Conservation (phyloP, 2,329 filamentous ascomycete species). For the Intubia oerlemansii region DNA sequence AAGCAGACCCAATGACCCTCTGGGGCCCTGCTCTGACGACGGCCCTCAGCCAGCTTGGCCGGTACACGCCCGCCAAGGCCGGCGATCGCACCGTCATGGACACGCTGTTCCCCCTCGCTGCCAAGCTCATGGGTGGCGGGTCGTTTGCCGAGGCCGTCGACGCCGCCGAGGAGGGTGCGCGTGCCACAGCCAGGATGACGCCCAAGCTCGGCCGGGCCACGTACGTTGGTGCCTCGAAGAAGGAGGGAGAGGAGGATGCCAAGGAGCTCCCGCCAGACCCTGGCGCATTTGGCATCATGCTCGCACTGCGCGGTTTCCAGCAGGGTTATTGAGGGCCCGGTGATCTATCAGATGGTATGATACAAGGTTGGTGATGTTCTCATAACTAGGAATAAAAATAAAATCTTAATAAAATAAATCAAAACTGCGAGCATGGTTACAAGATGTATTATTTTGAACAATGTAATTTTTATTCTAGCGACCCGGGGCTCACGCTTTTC, state of each 20-base stretch:
- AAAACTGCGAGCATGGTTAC: too few relatives aligned
- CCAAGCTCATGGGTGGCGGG: conserved; percentile 21
- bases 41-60: conserved; percentile 23
- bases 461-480: too few relatives aligned
- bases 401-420: too few relatives aligned
- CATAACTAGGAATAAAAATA: too few relatives aligned
- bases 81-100: conserved; percentile 38
- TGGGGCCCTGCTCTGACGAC: conserved; percentile 21
- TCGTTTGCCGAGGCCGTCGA: conserved; percentile 34
- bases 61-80: conserved; percentile 31
- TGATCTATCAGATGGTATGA: too few relatives aligned
- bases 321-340: conserved; percentile 7
- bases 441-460: too few relatives aligned
- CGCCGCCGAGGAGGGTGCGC: conserved; percentile 36
- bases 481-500: conserved; percentile 21
- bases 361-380: too few relatives aligned
- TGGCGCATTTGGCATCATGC: conserved; percentile 48
- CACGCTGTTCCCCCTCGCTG: conserved; percentile 30
- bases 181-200: conserved; percentile 41
- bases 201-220: conserved; percentile 45
- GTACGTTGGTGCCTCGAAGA: conserved; percentile 35
- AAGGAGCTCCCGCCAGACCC: conserved; percentile 41
- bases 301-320: conserved; percentile 22
- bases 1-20: conserved; percentile 14
- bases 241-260: too few relatives aligned